Evolutionary conservation across 2,329 filamentous ascomycete species (phyloP).

Genomic region (Harringtonia lauricola): DNA sequence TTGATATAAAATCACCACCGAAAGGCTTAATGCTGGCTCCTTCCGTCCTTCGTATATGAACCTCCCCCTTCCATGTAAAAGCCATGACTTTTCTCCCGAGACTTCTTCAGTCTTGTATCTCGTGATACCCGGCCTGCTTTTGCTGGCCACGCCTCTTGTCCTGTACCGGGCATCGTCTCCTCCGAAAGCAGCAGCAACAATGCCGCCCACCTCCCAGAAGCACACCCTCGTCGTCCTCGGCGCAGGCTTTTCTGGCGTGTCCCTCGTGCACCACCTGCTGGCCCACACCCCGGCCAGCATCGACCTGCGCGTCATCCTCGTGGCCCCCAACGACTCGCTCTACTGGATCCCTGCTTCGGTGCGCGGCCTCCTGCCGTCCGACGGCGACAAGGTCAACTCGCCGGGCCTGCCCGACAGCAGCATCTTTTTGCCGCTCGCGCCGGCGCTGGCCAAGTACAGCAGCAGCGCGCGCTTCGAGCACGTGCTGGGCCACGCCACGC

Average conservation of each 20-base stretch:
- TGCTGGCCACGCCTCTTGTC: constrained; percentile 5
- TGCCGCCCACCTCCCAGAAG: constrained; percentile 8
- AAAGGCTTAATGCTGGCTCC: too few species aligned
- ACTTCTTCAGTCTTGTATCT: too few species aligned
- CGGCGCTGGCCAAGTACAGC: constrained; percentile 35
- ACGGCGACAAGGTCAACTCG: constrained; percentile 14
- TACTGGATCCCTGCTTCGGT: constrained; percentile 15
- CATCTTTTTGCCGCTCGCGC: constrained; percentile 34
- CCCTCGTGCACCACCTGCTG: constrained; percentile 39
- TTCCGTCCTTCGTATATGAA: too few species aligned
- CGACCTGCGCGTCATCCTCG: constrained; percentile 20
- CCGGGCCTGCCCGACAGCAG: constrained; percentile 11
- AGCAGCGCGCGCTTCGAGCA: constrained; percentile 34
- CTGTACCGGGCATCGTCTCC: neutral
- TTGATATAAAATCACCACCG: too few species aligned
- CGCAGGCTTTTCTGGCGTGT: constrained; percentile 33
- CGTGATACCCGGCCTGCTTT: constrained; percentile 4
- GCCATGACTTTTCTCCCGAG: too few species aligned
- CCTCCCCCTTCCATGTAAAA: too few species aligned
- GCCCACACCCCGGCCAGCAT: constrained; percentile 28
- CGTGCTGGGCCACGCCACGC: constrained; percentile 34
- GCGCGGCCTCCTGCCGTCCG: constrained; percentile 15
- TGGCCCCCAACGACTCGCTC: constrained; percentile 16
- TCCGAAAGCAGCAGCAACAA: neutral
- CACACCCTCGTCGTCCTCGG: constrained; percentile 37